phyloP scores from a whole-genome alignment of 2,329 filamentous ascomycete genomes.

The Periconia digitata region DNA sequence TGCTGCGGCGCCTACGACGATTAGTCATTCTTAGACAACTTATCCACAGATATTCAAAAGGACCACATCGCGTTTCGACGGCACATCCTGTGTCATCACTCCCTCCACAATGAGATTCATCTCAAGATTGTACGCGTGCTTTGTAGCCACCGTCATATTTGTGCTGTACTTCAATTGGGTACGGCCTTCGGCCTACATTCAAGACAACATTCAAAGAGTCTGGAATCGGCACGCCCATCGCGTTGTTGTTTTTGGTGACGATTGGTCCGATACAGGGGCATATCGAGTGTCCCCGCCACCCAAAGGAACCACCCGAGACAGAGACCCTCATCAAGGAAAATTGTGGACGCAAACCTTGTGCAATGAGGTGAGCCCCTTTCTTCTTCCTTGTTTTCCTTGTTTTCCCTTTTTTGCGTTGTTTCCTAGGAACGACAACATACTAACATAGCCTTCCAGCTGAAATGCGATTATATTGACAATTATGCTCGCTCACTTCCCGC shows the following conservation, averaged over 20 bases:
- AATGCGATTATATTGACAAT: conserved; percentile 40
- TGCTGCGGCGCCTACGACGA: background rate
- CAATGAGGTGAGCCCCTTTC: conserved; percentile 31
- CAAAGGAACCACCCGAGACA: conserved; percentile 19
- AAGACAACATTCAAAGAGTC: conserved; percentile 27
- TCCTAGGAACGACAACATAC: conserved; percentile 7
- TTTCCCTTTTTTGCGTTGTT: background rate
- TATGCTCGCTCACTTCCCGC: conserved; percentile 38
- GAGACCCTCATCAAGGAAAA: conserved; percentile 32
- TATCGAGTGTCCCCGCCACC: conserved; percentile 37
- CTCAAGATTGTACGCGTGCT: conserved; percentile 31
- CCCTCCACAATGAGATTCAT: conserved; percentile 32
- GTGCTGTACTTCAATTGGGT: conserved; percentile 36
- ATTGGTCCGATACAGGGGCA: conserved; percentile 42
- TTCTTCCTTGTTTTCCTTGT: background rate
- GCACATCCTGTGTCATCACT: background rate
- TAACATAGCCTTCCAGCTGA: conserved; percentile 32
- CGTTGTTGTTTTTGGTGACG: conserved; percentile 43
- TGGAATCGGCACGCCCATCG: conserved; percentile 32
- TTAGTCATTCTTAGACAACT: background rate
- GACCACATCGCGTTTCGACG: background rate
- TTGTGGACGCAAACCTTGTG: conserved; percentile 42
- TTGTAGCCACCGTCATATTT: conserved; percentile 23
- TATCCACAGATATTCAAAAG: background rate
- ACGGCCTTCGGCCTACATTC: conserved; percentile 27